Evolutionary conservation across 305 asterid genomes (phyloP).

Genomic region (Coffea humblotiana): DNA sequence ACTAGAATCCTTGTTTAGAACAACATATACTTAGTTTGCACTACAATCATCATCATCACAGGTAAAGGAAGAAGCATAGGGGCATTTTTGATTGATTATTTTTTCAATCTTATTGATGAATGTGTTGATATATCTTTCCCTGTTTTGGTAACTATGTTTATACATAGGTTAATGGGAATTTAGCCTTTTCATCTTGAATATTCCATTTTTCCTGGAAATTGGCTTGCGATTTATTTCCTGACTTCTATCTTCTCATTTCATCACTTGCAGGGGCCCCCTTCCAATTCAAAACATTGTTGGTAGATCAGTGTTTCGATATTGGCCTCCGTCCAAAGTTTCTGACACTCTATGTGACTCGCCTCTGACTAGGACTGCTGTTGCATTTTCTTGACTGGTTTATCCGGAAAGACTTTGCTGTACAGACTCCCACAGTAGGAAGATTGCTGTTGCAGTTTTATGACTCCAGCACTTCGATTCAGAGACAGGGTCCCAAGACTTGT

Average conservation of each 20-base stretch:
- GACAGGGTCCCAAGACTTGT: not conserved
- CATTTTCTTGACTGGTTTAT: conserved; percentile 43
- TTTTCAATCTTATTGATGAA: not conserved
- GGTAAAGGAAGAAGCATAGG: not conserved
- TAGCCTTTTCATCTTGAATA: not conserved
- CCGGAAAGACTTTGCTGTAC: not conserved
- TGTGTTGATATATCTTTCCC: no score
- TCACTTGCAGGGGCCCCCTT: conserved; percentile 84
- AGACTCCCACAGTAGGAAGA: not conserved
- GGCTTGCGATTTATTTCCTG: conserved; percentile 10
- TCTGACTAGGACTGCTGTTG: conserved; percentile 31
- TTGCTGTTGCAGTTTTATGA: not conserved
- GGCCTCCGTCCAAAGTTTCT: conserved; percentile 94
- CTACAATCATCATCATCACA: not conserved
- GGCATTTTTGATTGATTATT: no score
- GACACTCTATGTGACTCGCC: conserved; percentile 49
- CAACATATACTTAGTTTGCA: not conserved
- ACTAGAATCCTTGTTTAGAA: not conserved
- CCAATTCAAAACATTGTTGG: conserved; percentile 73
- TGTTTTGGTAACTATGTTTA: not conserved
- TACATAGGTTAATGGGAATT: no score
- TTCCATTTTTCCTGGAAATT: not conserved
- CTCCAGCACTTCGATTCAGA: conserved; percentile 1
- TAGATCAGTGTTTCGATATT: conserved; percentile 83
- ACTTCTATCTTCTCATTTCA: not conserved